Conservation (phyloP, 2,329 filamentous ascomycete species). For the Colletotrichum sp. region DNA sequence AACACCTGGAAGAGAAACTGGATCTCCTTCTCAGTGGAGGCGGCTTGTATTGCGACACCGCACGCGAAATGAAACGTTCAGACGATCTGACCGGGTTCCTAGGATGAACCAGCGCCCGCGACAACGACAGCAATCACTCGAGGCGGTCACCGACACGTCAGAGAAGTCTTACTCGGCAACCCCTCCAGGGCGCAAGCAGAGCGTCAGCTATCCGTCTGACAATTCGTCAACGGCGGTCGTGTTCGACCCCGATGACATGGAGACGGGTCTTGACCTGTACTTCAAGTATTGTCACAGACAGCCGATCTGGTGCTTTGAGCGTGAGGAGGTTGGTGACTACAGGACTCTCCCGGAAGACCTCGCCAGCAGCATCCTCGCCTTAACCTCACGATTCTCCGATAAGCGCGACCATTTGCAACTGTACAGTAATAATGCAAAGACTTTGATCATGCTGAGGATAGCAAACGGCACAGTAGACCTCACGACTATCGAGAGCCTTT, state of each 20-base stretch:
- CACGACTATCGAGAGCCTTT: constrained; percentile 54
- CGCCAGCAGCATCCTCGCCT: constrained; percentile 43
- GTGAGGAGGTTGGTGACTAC: constrained; percentile 42
- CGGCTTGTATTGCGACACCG: constrained; percentile 30
- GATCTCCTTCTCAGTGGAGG: constrained; percentile 52
- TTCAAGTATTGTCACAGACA: constrained; percentile 49
- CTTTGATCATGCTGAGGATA: constrained; percentile 51
- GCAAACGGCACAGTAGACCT: constrained; percentile 55
- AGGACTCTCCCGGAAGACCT: constrained; percentile 42
- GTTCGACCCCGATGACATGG: constrained; percentile 37
- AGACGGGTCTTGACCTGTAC: constrained; percentile 40
- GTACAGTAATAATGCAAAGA: constrained; percentile 44
- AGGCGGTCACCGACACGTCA: constrained; percentile 33
- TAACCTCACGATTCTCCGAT: constrained; percentile 43
- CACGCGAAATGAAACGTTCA: constrained; percentile 4
- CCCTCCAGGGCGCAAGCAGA: constrained; percentile 27
- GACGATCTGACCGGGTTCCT: constrained; percentile 31
- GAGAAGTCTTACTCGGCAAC: constrained; percentile 38
- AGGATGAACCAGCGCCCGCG: constrained; percentile 32
- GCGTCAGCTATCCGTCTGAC: constrained; percentile 21
- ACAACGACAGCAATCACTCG: constrained; percentile 25
- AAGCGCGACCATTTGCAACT: constrained; percentile 35
- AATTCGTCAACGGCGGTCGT: constrained; percentile 22
- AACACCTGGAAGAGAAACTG: constrained; percentile 56
- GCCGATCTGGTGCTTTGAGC: constrained; percentile 50